A percentile compares a stretch with the other conserved stretches of the same genome.
Evolutionary conservation across 495 filamentous ascomycete genomes (phyloP).

Genomic region (Lasiosphaeris hirsuta): DNA sequence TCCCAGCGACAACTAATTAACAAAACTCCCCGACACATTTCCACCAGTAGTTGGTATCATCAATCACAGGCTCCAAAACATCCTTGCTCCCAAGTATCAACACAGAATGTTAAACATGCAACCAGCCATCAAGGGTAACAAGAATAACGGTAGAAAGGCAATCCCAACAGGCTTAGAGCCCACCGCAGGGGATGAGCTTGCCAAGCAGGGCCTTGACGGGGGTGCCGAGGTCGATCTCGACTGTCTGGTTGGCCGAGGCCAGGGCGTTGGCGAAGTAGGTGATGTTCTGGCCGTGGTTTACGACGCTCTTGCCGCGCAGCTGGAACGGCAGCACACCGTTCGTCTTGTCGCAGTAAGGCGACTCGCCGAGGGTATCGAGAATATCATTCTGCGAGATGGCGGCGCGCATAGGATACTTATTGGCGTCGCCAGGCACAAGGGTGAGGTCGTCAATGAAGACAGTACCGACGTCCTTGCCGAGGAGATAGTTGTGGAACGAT

Average conservation of each 20-base stretch:
- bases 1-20: not conserved
- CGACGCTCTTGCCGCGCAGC: slow-evolving; percentile 54
- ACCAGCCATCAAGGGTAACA: not conserved
- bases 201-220: slow-evolving; percentile 22
- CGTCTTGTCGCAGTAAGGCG: slow-evolving; percentile 43
- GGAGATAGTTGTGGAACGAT: slow-evolving; percentile 56
- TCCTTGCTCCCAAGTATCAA: not conserved
- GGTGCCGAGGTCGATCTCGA: slow-evolving; percentile 34
- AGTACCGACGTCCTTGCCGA: slow-evolving; percentile 50
- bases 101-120: slow-evolving; percentile 4
- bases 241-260: slow-evolving; percentile 31
- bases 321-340: slow-evolving; percentile 56
- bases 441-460: slow-evolving; percentile 55
- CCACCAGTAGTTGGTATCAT: slow-evolving; percentile 12
- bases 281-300: slow-evolving; percentile 57
- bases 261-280: slow-evolving; percentile 57
- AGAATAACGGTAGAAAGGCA: not conserved
- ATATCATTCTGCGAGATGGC: slow-evolving; percentile 50
- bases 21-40: not conserved
- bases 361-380: slow-evolving; percentile 35
- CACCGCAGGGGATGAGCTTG: slow-evolving; percentile 22
- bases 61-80: slow-evolving; percentile 3
- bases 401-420: slow-evolving; percentile 53
- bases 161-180: slow-evolving; percentile 4
- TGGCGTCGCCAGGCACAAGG: slow-evolving; percentile 56